phyloP scores from a whole-genome alignment of 1,284 basidiomycete genomes.

The Papiliotrema fonsecae region DNA sequence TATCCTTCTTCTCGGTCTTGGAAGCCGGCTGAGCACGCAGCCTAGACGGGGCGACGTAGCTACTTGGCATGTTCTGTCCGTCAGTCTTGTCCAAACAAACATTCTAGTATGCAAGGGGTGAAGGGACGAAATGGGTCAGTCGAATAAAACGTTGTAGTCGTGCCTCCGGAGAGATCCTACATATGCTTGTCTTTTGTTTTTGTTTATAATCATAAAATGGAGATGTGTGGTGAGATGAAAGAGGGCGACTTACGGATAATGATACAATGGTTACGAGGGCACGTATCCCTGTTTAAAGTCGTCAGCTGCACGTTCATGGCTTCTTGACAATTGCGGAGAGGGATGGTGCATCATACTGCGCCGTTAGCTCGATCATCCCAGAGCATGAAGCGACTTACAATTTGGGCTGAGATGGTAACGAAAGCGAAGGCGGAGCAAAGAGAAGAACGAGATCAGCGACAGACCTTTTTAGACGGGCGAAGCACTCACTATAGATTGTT shows the following conservation, averaged over 20 bases:
- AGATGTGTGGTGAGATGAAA: slow-evolving; percentile 1
- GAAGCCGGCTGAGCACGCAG: not conserved
- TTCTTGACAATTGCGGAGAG: too few species aligned
- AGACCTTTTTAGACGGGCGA: not conserved
- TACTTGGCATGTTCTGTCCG: too few species aligned
- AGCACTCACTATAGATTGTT: slow-evolving; percentile 42
- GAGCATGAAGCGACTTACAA: slow-evolving; percentile 23
- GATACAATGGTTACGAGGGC: too few species aligned
- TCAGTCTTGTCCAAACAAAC: too few species aligned
- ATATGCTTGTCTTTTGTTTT: slow-evolving; percentile 47
- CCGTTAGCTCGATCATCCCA: too few species aligned
- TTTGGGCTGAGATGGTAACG: slow-evolving; percentile 28
- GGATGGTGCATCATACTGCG: slow-evolving; percentile 23
- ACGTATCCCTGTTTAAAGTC: too few species aligned
- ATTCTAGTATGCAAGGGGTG: too few species aligned
- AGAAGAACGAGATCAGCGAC: slow-evolving; percentile 7
- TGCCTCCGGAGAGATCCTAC: slow-evolving; percentile 41
- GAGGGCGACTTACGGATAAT: not conserved
- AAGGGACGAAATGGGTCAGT: not conserved
- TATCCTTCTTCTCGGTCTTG: slow-evolving; percentile 21
- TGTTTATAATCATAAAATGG: slow-evolving; percentile 38
- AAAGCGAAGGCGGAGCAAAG: slow-evolving; percentile 1
- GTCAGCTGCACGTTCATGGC: too few species aligned
- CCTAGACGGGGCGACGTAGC: not conserved
- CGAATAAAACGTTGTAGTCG: slow-evolving; percentile 40